phyloP scores from a whole-genome alignment of 2,329 filamentous ascomycete genomes.

The Fusarium solani-melongenae region DNA sequence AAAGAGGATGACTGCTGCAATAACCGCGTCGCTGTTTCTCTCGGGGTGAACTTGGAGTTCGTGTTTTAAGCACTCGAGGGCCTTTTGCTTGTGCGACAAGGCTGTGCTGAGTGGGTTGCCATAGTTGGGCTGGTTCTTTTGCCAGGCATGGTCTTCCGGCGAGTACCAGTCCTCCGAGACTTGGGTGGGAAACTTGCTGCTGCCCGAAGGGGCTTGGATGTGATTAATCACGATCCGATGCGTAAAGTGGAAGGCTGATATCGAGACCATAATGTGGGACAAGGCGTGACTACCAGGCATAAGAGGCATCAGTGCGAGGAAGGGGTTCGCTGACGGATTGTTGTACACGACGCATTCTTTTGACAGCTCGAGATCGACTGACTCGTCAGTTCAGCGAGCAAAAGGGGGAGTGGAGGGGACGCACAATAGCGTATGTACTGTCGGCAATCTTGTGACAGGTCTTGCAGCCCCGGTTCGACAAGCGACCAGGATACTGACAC shows the following conservation, averaged over 20 bases:
- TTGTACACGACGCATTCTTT: slow-evolving; percentile 27
- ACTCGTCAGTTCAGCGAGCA: background rate
- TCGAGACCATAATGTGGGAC: slow-evolving; percentile 18
- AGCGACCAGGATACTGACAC: slow-evolving; percentile 1
- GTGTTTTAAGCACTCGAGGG: background rate
- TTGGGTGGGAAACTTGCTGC: background rate
- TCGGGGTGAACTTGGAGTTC: background rate
- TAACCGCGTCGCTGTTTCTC: background rate
- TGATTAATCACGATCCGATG: slow-evolving; percentile 8
- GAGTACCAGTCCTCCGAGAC: background rate
- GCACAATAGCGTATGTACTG: slow-evolving; percentile 24
- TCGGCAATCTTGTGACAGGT: slow-evolving; percentile 12
- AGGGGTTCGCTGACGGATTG: slow-evolving; percentile 9
- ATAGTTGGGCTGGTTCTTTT: background rate
- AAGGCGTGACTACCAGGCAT: slow-evolving; percentile 11
- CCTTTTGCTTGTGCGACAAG: slow-evolving; percentile 14
- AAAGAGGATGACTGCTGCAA: slow-evolving; percentile 13
- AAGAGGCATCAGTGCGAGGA: slow-evolving; percentile 20
- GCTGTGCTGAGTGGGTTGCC: slow-evolving; percentile 1
- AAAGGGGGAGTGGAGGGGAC: background rate
- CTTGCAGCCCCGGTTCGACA: slow-evolving; percentile 20
- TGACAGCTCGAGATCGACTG: slow-evolving; percentile 17
- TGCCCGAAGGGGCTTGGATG: background rate
- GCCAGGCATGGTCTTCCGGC: background rate
- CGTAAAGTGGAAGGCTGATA: slow-evolving; percentile 19